Evolutionary conservation across 139 green algal species (phyloP).

Genomic region (Chlamydomonas applanata): DNA sequence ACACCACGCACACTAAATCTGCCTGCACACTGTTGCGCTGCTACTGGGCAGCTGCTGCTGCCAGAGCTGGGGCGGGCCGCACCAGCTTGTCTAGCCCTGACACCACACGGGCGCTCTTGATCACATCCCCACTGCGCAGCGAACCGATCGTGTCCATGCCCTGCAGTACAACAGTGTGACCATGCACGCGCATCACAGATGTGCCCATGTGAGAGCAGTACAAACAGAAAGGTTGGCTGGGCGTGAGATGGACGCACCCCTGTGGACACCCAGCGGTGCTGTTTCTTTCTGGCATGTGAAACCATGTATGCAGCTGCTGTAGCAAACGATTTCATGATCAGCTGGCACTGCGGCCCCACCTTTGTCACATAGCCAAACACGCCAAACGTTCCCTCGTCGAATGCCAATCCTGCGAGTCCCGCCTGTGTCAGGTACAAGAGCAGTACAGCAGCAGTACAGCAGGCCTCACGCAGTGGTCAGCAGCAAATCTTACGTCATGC

Average conservation of each 20-base stretch:
- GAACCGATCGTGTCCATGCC: constrained; percentile 50
- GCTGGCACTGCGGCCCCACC: background rate
- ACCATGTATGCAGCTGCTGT: too few relatives aligned
- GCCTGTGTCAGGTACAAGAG: constrained; percentile 10
- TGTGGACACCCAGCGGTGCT: too few relatives aligned
- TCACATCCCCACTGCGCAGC: constrained; percentile 59
- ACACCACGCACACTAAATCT: too few relatives aligned
- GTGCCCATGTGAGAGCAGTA: background rate
- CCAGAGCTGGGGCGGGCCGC: constrained; percentile 1
- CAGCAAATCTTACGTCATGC: too few relatives aligned
- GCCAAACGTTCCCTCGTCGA: constrained; percentile 87
- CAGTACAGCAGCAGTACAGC: background rate
- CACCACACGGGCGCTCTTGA: constrained; percentile 53
- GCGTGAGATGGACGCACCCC: background rate
- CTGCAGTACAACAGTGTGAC: background rate
- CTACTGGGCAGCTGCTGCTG: too few relatives aligned
- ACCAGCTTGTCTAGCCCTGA: constrained; percentile 63
- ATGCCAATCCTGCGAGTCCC: constrained; percentile 76
- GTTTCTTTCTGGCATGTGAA: too few relatives aligned
- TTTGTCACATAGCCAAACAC: constrained; percentile 82
- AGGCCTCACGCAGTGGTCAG: too few relatives aligned
- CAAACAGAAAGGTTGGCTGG: background rate
- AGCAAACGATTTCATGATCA: too few relatives aligned
- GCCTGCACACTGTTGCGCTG: too few relatives aligned
- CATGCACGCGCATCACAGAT: background rate